phyloP scores from a whole-genome alignment of 2,329 filamentous ascomycete genomes.

The Phialocephala subalpina region DNA sequence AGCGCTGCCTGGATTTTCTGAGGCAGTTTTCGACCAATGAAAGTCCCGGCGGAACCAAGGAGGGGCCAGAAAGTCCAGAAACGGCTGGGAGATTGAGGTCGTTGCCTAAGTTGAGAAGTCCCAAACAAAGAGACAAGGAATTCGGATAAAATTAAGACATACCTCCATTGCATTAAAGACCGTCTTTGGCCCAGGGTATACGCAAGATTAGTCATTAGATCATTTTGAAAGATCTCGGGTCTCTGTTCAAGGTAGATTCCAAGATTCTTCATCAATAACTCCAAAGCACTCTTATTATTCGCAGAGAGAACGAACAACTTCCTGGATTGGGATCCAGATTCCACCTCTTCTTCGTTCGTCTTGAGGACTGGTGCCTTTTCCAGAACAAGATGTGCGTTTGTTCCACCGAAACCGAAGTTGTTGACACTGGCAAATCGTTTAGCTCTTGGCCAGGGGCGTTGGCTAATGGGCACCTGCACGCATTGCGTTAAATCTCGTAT shows the following conservation, averaged over 20 bases:
- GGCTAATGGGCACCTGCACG: constrained; percentile 40
- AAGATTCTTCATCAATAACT: constrained; percentile 40
- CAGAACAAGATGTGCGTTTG: constrained; percentile 49
- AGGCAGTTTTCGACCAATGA: no score
- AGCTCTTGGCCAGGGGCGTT: constrained; percentile 37
- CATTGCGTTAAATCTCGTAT: constrained; percentile 19
- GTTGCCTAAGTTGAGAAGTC: no score
- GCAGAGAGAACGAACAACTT: constrained; percentile 39
- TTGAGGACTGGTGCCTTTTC: constrained; percentile 40
- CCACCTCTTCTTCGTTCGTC: constrained; percentile 37
- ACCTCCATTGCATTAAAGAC: constrained; percentile 38
- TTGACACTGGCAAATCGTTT: constrained; percentile 57
- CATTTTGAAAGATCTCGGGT: constrained; percentile 42
- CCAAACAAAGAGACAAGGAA: no score
- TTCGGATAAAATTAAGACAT: no score
- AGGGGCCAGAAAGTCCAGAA: no score
- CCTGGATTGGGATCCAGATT: constrained; percentile 41
- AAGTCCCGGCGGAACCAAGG: no score
- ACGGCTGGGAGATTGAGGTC: no score
- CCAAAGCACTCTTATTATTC: constrained; percentile 38
- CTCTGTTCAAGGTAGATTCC: constrained; percentile 41
- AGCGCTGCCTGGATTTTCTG: no score
- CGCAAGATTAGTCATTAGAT: constrained; percentile 41
- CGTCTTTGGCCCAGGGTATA: constrained; percentile 41
- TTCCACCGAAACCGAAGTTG: constrained; percentile 48